Base-by-base conservation (phyloP, 257 asterid species). In the Penstemon davidsonii region DNA sequence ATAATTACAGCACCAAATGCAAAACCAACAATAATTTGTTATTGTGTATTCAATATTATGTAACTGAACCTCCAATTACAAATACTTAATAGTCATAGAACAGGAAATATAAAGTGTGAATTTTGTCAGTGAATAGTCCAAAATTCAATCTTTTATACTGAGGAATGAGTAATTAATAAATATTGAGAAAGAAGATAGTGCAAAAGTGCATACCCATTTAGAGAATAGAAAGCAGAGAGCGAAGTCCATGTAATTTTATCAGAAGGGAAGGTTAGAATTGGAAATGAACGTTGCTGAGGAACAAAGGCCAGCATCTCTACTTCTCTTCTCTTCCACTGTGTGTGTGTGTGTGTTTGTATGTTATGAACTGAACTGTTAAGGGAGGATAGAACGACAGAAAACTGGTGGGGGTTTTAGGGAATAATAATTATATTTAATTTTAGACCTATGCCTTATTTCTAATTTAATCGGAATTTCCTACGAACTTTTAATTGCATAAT, bases 221-320 rank as follows among this genome's bases (percentile, higher is more conserved):
- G 74, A n/a, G 81, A 74, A 47, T 83, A 82, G 67, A 58, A 70
- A 71, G 79, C 64, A 54, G 84, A 65, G 47, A 75, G 56, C 3
- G 82, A 73, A 56, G 74, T 11, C 62, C 60, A 18, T 15, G 82
- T 46, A 56, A 70, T 64, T 51, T 51, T 70, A 38, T 51, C 73
- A 51, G 64, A 47, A 18, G 73, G 76, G 18, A 71, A 72, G 42
- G 55, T 73, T 71, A 73, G 76, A 55, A 75, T 42, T 39, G 81
- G 69, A 65, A 75, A 66, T 38, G 80, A 66, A 44, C 66, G 64
- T 55, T 71, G 74, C 73, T 69, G 82, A 55, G 83, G 75, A 44
- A 72, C 49, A 69, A 78, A 56, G 25, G 76, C 65, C 50, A 75
- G 76, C 85, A 83, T 77, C 43, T 68, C 55, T 50, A 12, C 54